A percentile compares a stretch with the other conserved stretches of the same genome.
phyloP scores from a whole-genome alignment of 2,329 filamentous ascomycete genomes.

The Aspergillus ochraceoroseus region DNA sequence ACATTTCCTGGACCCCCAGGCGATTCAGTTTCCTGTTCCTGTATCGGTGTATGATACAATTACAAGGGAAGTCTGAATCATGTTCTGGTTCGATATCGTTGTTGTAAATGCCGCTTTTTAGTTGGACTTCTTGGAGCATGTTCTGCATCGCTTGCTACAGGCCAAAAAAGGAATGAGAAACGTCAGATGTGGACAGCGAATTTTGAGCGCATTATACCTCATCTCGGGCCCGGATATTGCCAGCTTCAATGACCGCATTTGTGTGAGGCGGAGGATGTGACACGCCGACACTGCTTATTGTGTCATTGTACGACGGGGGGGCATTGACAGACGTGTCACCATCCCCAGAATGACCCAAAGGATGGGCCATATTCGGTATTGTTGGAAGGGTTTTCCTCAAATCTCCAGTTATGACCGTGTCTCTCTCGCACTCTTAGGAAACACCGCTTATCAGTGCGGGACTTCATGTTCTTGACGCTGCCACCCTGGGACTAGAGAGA shows the following conservation, averaged over 20 bases:
- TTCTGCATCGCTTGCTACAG: conserved; percentile 8
- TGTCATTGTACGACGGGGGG: too few species aligned
- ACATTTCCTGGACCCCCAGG: conserved; percentile 2
- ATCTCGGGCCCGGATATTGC: conserved; percentile 2
- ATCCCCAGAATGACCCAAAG: too few species aligned
- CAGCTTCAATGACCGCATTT: conserved; percentile 2
- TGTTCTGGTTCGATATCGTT: conserved; percentile 11
- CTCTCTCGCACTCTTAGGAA: too few species aligned
- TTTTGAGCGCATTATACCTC: conserved; percentile 6
- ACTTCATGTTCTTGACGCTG: too few species aligned
- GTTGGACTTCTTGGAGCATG: neutral
- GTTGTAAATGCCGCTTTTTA: neutral
- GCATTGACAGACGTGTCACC: too few species aligned
- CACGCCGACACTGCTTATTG: too few species aligned
- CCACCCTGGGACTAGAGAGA: too few species aligned
- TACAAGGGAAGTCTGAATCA: neutral
- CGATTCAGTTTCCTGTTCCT: neutral
- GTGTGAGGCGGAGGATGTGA: neutral
- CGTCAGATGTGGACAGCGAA: neutral
- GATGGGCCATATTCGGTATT: too few species aligned
- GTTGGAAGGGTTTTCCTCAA: too few species aligned
- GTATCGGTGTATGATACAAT: conserved; percentile 3
- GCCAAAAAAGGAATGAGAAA: too few species aligned
- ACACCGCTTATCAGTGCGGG: too few species aligned
- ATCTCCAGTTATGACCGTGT: too few species aligned